Percentiles rank a stretch among this genome's conserved stretches.
Evolutionary conservation across 345 rosid genomes (phyloP).

Genomic region (Lepidium didymum): DNA sequence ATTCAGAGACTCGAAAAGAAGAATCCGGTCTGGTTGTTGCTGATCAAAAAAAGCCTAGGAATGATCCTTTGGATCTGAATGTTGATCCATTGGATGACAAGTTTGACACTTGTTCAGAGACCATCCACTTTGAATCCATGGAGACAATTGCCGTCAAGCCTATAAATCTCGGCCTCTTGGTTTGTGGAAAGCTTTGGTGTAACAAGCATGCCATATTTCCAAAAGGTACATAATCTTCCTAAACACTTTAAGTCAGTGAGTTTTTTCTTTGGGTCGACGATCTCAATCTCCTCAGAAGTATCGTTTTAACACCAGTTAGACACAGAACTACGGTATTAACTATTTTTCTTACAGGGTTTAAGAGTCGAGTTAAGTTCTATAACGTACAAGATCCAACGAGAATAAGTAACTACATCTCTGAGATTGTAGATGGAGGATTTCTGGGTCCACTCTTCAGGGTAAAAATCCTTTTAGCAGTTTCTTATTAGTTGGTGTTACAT

Average conservation of each 20-base stretch:
- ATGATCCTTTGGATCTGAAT: constrained; percentile 41
- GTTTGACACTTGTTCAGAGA: neutral
- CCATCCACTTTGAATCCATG: neutral
- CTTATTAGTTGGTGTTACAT: neutral
- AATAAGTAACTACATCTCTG: constrained; percentile 52
- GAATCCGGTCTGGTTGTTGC: neutral
- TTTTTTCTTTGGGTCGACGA: no score
- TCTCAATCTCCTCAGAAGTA: no score
- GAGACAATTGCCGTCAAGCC: constrained; percentile 31
- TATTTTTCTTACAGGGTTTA: constrained; percentile 43
- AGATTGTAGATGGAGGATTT: constrained; percentile 63
- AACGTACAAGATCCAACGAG: constrained; percentile 49
- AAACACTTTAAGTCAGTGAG: neutral
- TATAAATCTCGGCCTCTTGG: constrained; percentile 43
- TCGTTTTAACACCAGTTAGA: no score
- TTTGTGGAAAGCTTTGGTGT: constrained; percentile 55
- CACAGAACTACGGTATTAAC: no score
- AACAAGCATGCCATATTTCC: constrained; percentile 55
- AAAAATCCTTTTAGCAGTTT: neutral
- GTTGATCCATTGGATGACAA: neutral
- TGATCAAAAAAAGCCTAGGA: constrained; percentile 22
- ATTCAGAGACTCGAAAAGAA: constrained; percentile 6
- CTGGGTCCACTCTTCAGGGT: constrained; percentile 86
- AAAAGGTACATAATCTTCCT: constrained; percentile 37
- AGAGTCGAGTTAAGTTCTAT: constrained; percentile 55